Percentiles rank a stretch among this genome's conserved stretches.
These are phyloP conservation scores for Cymodocea nodosa DNA, from an alignment of 116 monocot species.

Conservation along the genomic window DNA sequence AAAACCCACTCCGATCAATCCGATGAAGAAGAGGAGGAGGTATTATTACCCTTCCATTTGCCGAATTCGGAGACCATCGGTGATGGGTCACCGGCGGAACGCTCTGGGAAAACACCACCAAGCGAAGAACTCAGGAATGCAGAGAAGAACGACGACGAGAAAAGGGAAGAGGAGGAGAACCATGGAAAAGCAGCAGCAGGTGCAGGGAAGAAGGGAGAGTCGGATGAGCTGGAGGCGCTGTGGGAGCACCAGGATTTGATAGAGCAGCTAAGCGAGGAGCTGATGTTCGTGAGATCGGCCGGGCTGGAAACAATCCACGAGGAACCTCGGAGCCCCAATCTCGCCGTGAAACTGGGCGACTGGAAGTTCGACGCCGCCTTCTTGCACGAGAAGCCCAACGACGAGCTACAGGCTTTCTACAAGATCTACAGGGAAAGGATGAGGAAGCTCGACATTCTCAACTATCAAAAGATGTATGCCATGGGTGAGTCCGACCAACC, in stretches of 20 bases:
- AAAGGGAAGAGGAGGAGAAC: background rate
- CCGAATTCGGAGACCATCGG: background rate
- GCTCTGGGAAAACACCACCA: background rate
- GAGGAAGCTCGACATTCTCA: slow-evolving; percentile 86
- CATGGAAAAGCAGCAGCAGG: slow-evolving; percentile 8
- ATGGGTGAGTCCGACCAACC: slow-evolving; percentile 50
- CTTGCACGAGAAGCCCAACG: slow-evolving; percentile 49
- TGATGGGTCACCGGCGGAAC: background rate
- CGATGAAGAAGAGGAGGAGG: background rate
- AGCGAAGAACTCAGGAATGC: background rate
- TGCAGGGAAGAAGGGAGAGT: slow-evolving; percentile 25
- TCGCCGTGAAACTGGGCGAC: slow-evolving; percentile 35
- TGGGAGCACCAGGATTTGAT: slow-evolving; percentile 92
- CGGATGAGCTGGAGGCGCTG: slow-evolving; percentile 51
- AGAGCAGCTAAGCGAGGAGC: slow-evolving; percentile 66
- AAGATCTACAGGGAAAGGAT: slow-evolving; percentile 80
- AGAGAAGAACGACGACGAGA: background rate
- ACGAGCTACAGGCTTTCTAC: slow-evolving; percentile 75
- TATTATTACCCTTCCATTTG: background rate
- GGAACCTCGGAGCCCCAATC: slow-evolving; percentile 49
- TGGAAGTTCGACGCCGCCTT: slow-evolving; percentile 46
- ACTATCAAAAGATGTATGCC: slow-evolving; percentile 93
- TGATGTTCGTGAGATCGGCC: slow-evolving; percentile 38
- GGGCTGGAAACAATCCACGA: slow-evolving; percentile 63
- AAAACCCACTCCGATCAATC: too few species aligned